A percentile compares a stretch with the other conserved stretches of the same genome.
Conservation (phyloP, 345 rosid species). For the Eutrema yunnanense region DNA sequence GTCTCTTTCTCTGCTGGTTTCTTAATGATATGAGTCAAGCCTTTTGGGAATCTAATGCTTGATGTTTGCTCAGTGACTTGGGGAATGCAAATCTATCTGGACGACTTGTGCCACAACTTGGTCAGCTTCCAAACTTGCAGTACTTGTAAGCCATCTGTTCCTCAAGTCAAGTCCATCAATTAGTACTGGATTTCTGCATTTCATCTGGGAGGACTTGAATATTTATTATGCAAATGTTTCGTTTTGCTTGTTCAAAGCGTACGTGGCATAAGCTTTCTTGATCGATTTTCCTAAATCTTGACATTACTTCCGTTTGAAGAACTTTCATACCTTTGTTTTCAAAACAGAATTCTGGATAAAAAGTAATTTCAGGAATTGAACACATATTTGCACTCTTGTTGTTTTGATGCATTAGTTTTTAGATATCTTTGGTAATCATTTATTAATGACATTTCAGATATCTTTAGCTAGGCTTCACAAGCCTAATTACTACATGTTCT, state of each 20-base stretch:
- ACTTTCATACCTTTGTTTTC: background rate
- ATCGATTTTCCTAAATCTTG: background rate
- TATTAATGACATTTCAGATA: background rate
- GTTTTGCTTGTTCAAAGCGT: background rate
- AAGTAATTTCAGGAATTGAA: background rate
- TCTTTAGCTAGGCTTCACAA: background rate
- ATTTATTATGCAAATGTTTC: background rate
- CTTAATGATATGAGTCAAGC: background rate
- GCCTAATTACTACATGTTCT: background rate
- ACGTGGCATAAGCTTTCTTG: background rate
- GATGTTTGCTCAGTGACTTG: slow-evolving; percentile 25
- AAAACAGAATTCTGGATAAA: no score
- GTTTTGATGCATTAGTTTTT: background rate
- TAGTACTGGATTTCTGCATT: background rate
- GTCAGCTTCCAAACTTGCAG: slow-evolving; percentile 55
- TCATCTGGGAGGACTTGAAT: background rate
- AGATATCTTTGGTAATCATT: no score
- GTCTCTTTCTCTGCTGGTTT: slow-evolving; percentile 18
- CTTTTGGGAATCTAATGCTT: background rate
- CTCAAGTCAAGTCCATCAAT: background rate
- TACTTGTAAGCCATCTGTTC: slow-evolving; percentile 54
- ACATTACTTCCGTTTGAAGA: background rate
- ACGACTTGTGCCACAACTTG: slow-evolving; percentile 20
- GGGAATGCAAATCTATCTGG: slow-evolving; percentile 31
- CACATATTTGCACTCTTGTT: background rate